Evolutionary conservation across 1,139 yeast species (phyloP).

Genomic region (Diutina rugosa): DNA sequence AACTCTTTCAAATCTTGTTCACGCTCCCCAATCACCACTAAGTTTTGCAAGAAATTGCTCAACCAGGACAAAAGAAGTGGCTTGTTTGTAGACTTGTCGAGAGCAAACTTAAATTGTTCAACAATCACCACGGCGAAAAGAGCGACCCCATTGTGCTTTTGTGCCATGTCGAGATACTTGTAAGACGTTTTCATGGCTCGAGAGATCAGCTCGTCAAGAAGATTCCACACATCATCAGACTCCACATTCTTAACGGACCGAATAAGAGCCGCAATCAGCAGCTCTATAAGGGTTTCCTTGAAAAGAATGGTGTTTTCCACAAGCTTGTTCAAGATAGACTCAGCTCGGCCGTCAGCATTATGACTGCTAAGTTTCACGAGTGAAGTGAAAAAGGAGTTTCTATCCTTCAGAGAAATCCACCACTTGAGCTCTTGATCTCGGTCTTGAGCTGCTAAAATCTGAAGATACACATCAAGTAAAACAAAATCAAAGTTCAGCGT

Average conservation of each 20-base stretch:
- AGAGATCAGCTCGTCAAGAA: conserved; percentile 63
- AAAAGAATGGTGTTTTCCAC: not conserved
- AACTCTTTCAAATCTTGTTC: conserved; percentile 12
- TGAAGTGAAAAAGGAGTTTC: conserved; percentile 45
- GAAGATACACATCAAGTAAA: conserved; percentile 33
- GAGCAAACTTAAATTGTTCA: conserved; percentile 57
- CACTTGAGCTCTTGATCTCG: conserved; percentile 19
- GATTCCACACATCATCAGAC: conserved; percentile 27
- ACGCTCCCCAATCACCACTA: conserved; percentile 45
- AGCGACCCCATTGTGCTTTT: conserved; percentile 32
- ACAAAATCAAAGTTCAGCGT: conserved; percentile 17
- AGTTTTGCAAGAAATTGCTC: conserved; percentile 25
- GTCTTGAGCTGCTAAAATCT: conserved; percentile 27
- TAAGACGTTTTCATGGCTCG: conserved; percentile 66
- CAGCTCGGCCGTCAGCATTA: not conserved
- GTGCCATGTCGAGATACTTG: conserved; percentile 63
- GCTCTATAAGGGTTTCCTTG: not conserved
- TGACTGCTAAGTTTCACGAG: conserved; percentile 28
- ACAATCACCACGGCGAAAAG: conserved; percentile 53
- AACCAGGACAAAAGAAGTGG: conserved; percentile 35
- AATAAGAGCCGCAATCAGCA: not conserved
- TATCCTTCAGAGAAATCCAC: conserved; percentile 49
- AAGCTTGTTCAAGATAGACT: not conserved
- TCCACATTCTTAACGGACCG: not conserved
- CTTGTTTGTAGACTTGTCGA: conserved; percentile 9